phyloP scores from a whole-genome alignment of 495 filamentous ascomycete genomes.

The Talaromyces borbonicus region DNA sequence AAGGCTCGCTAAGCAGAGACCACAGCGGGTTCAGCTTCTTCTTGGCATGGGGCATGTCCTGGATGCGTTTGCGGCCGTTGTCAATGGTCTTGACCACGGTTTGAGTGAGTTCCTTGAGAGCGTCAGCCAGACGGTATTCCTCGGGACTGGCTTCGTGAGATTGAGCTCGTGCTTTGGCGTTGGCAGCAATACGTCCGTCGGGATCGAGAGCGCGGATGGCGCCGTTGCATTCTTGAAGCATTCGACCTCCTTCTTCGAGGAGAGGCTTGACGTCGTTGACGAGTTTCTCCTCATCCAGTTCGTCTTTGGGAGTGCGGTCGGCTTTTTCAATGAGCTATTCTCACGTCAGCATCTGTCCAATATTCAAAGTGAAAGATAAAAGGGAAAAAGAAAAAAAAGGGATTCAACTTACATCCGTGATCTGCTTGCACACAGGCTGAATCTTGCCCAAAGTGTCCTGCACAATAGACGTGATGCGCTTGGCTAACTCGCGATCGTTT shows the following conservation, averaged over 20 bases:
- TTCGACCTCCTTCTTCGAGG: constrained; percentile 66
- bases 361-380: too few species aligned
- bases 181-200: constrained; percentile 66
- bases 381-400: background rate
- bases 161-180: constrained; percentile 64
- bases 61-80: constrained; percentile 66
- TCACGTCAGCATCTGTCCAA: constrained; percentile 12
- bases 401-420: constrained; percentile 52
- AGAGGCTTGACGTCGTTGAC: constrained; percentile 71
- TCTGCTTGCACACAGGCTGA: constrained; percentile 70
- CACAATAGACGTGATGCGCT: constrained; percentile 60
- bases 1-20: constrained; percentile 64
- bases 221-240: constrained; percentile 73
- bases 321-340: constrained; percentile 61
- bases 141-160: constrained; percentile 64
- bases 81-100: constrained; percentile 62
- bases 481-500: constrained; percentile 54
- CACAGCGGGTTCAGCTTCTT: constrained; percentile 79
- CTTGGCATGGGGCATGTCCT: constrained; percentile 77
- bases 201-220: constrained; percentile 76
- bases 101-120: constrained; percentile 57
- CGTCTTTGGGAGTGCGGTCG: constrained; percentile 65
- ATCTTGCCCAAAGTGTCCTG: constrained; percentile 68
- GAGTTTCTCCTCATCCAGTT: constrained; percentile 74
- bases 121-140: constrained; percentile 67